These are phyloP conservation scores for Arachnomyces sp. DNA, from an alignment of 2,329 filamentous ascomycete species.

Conservation along the genomic window DNA sequence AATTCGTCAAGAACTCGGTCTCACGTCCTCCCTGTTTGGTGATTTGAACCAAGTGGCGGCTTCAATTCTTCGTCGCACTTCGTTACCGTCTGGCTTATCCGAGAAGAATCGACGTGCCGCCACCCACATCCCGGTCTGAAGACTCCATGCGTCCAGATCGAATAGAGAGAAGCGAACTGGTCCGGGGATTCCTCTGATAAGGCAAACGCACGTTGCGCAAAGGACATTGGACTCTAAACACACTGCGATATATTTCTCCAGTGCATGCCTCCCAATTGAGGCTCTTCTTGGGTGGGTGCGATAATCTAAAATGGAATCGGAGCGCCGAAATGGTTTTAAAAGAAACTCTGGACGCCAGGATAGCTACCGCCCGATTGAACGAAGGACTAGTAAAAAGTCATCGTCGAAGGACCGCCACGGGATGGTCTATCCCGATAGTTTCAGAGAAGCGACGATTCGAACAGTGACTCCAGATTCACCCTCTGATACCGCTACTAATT, in stretches of 20 bases:
- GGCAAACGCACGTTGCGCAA: background rate
- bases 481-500: constrained; percentile 28
- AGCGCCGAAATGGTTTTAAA: constrained; percentile 33
- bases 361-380: constrained; percentile 34
- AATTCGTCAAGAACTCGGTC: too few relatives aligned
- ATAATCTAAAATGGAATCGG: constrained; percentile 32
- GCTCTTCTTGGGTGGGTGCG: constrained; percentile 13
- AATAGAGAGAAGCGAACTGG: too few relatives aligned
- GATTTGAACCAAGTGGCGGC: too few relatives aligned
- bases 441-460: constrained; percentile 38
- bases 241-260: background rate
- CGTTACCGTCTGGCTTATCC: too few relatives aligned
- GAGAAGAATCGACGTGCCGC: too few relatives aligned
- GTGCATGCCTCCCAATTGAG: constrained; percentile 14
- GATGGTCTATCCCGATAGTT: constrained; percentile 40
- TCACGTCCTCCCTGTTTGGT: too few relatives aligned
- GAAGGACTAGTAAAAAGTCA: constrained; percentile 40
- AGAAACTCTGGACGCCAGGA: constrained; percentile 34
- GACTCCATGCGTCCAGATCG: too few relatives aligned
- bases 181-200: too few relatives aligned
- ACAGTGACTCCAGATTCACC: constrained; percentile 40
- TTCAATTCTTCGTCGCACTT: too few relatives aligned
- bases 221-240: background rate
- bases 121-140: too few relatives aligned
- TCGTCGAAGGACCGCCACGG: constrained; percentile 41